Base-by-base conservation (phyloP, 495 filamentous ascomycete genomes). In the Tricharina praecox region DNA sequence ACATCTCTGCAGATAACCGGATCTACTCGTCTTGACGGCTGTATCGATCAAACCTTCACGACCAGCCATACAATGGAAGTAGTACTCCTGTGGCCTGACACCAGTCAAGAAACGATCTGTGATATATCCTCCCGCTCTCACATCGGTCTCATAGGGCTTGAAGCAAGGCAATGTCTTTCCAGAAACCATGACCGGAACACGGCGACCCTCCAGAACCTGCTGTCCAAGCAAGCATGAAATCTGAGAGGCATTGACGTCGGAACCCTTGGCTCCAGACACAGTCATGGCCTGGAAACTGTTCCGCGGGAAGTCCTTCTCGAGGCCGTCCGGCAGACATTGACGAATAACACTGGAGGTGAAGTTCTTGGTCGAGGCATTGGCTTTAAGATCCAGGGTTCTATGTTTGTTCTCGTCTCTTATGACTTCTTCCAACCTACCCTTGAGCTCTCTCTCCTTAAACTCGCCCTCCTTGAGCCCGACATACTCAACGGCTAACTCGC, bases 281-380 rank as follows among this genome's bases (percentile, higher is more conserved):
- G 92, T 99, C 92, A 99, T 99, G 50, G 79, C 75, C 70, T 96
- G 92, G 85, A 99, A 96, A 62, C 96, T 92, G 53, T 99, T 99
- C 59, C 78, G 80, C 0, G 92, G 92, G 66, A 96, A 96, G 18
- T 76, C 76, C 64, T 99, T 99, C 48, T 77, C 76, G 28, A 99
- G 74, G 26, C 85, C 86, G 7, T 58, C 57, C 1, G 90, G 92
- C 33, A 96, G 70, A 66, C 85, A 94, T 10, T 70, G 69, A 23
- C 66, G 68, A 4, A 85, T 93, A 42, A 96, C 76, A 1, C 77
- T 75, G 0, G 80, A 79, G 2, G 90, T 93, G 5, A 97, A 70
- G 16, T 72, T 64, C 8, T 70, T 67, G 40, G 77, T 81, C 43
- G 70, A 67, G n/a, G 71, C 68, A 58, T 90, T 93, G 49, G 82